Percentiles rank a stretch among this genome's conserved stretches.
These are phyloP conservation scores for Euphrasia confusa DNA, from an alignment of 257 asterid species.

Conservation along the genomic window DNA sequence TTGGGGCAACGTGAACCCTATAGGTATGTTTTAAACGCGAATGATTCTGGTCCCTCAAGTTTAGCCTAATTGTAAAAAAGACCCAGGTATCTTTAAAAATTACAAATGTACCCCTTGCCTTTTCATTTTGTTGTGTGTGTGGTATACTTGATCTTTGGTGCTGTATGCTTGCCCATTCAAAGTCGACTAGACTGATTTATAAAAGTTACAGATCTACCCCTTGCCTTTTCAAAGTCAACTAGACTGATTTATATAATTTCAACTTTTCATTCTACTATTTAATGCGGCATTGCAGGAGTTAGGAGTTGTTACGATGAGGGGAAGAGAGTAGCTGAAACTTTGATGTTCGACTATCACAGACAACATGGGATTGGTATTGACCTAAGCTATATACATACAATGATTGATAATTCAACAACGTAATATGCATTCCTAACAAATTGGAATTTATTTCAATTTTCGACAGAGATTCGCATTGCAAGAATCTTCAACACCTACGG, in stretches of 20 bases:
- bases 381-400: not conserved
- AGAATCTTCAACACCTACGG: conserved; percentile 96
- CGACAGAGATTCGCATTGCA: conserved; percentile 83
- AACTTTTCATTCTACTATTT: not conserved
- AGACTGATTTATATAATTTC: not conserved
- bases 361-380: conserved; percentile 84
- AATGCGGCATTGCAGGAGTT: conserved; percentile 57
- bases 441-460: conserved; percentile 10
- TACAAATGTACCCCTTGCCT: too few relatives aligned
- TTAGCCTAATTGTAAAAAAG: not conserved
- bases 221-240: not conserved
- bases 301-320: conserved; percentile 98
- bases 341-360: conserved; percentile 97
- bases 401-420: not conserved
- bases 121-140: too few relatives aligned
- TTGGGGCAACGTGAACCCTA: conserved; percentile 98
- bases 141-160: too few relatives aligned
- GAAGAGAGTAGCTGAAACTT: conserved; percentile 89
- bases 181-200: not conserved
- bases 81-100: not conserved
- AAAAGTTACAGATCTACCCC: too few relatives aligned
- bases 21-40: conserved; percentile 43
- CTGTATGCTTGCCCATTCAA: not conserved
- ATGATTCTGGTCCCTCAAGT: not conserved
- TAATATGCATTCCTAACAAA: conserved; percentile 17